Conservation (phyloP, 768 basidiomycete genomes). For the Pholiota microspora region DNA sequence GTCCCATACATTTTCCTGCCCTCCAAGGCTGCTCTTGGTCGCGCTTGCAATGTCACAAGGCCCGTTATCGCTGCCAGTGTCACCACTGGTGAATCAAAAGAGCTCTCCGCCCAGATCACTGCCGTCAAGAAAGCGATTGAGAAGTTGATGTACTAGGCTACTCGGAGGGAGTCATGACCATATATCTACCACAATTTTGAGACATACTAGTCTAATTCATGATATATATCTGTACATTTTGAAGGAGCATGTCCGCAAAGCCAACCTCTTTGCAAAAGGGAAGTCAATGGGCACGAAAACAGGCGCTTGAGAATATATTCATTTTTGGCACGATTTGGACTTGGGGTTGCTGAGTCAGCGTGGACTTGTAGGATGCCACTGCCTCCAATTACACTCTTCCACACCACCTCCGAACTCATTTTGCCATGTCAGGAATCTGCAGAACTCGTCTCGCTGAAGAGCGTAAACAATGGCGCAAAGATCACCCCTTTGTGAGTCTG, state of each 20-base stretch:
- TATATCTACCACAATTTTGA: neutral
- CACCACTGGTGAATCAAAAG: constrained; percentile 93
- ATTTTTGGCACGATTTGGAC: neutral
- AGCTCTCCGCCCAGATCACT: constrained; percentile 85
- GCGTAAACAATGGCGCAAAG: constrained; percentile 98
- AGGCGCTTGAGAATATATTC: constrained; percentile 1
- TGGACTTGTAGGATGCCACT: constrained; percentile 1
- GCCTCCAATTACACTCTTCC: neutral
- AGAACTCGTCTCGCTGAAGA: constrained; percentile 93
- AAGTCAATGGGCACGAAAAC: neutral
- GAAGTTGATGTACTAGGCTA: constrained; percentile 48
- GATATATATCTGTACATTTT: too few relatives aligned
- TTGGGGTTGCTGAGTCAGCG: constrained; percentile 7
- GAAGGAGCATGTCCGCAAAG: too few relatives aligned
- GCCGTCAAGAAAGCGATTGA: constrained; percentile 83
- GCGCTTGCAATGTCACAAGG: constrained; percentile 93
- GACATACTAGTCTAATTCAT: neutral
- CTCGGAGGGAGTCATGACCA: neutral
- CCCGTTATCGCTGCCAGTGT: constrained; percentile 95
- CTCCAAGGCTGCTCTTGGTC: constrained; percentile 91
- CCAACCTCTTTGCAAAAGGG: neutral
- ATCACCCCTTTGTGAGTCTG: constrained; percentile 91
- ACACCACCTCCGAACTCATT: neutral
- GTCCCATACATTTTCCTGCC: constrained; percentile 96
- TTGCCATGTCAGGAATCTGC: constrained; percentile 84